Conservation (phyloP, 345 rosid species). For the Erucastrum elatum region DNA sequence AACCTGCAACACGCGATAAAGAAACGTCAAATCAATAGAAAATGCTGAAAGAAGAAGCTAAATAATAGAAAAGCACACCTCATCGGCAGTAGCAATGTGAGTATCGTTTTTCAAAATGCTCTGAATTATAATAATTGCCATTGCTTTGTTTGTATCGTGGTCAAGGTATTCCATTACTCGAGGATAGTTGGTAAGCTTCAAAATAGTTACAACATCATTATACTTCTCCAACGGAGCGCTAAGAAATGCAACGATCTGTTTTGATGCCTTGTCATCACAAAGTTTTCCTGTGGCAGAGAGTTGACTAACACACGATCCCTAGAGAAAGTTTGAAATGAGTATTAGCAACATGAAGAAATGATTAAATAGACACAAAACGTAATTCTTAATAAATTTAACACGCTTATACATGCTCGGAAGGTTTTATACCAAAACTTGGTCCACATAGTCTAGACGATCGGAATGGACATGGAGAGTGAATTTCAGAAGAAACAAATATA, state of each 20-base stretch:
- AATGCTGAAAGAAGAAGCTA: slow-evolving; percentile 19
- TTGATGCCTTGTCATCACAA: slow-evolving; percentile 77
- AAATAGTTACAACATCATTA: slow-evolving; percentile 76
- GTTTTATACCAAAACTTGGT: slow-evolving; percentile 85
- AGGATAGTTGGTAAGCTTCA: slow-evolving; percentile 89
- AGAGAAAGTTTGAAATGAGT: slow-evolving; percentile 7
- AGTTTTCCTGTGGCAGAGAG: slow-evolving; percentile 72
- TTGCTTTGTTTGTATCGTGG: slow-evolving; percentile 74
- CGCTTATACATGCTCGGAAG: slow-evolving; percentile 21
- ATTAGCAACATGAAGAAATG: slow-evolving; percentile 17
- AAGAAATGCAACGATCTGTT: slow-evolving; percentile 86
- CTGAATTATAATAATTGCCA: slow-evolving; percentile 86
- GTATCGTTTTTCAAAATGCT: slow-evolving; percentile 90
- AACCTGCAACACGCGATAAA: slow-evolving; percentile 47
- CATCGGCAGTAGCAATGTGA: slow-evolving; percentile 64
- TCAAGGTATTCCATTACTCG: slow-evolving; percentile 88
- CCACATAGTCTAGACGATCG: slow-evolving; percentile 94
- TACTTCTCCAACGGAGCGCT: slow-evolving; percentile 96
- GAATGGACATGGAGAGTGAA: slow-evolving; percentile 97
- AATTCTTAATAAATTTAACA: slow-evolving; percentile 9
- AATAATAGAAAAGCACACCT: slow-evolving; percentile 46
- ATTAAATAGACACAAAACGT: background rate
- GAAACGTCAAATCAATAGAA: slow-evolving; percentile 24
- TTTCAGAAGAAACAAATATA: slow-evolving; percentile 91
- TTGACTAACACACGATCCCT: slow-evolving; percentile 95